phyloP scores from a whole-genome alignment of 2,329 filamentous ascomycete genomes.

The Sarocladiaceae sp. region DNA sequence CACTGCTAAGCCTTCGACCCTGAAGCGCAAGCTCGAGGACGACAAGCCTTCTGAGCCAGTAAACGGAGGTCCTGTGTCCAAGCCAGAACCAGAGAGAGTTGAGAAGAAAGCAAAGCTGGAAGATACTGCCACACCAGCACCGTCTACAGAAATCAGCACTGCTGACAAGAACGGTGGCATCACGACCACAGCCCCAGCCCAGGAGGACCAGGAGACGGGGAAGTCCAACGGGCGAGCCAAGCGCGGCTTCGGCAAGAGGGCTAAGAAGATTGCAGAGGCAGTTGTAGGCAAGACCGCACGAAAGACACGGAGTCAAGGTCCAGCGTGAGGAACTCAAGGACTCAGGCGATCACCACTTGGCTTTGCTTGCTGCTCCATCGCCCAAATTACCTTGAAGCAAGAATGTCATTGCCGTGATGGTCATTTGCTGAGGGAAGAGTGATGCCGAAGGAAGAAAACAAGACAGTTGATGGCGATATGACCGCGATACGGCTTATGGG shows the following conservation, averaged over 20 bases:
- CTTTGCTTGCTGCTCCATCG: too few species aligned
- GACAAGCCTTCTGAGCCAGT: conserved; percentile 11
- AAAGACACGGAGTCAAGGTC: conserved; percentile 38
- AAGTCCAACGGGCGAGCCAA: conserved; percentile 9
- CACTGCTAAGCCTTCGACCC: conserved; percentile 8
- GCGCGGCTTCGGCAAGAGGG: conserved; percentile 25
- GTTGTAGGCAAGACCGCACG: conserved; percentile 30
- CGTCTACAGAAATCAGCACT: conserved; percentile 11
- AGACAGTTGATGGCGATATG: too few species aligned
- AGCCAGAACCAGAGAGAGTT: conserved; percentile 8
- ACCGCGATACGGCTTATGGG: too few species aligned
- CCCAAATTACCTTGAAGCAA: too few species aligned
- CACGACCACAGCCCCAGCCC: not conserved
- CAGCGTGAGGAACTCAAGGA: conserved; percentile 17
- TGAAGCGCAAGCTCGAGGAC: conserved; percentile 35
- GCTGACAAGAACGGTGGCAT: conserved; percentile 15
- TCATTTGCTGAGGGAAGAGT: too few species aligned
- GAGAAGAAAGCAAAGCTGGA: conserved; percentile 23
- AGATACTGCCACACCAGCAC: conserved; percentile 27
- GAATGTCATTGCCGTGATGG: too few species aligned
- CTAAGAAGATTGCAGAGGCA: conserved; percentile 29
- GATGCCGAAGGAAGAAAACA: too few species aligned
- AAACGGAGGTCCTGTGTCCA: conserved; percentile 16
- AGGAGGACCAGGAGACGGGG: not conserved
- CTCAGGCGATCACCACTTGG: conserved; percentile 10